These are phyloP conservation scores for Saccharomycopsis amapae DNA, from an alignment of 805 yeast genomes.

Conservation along the genomic window DNA sequence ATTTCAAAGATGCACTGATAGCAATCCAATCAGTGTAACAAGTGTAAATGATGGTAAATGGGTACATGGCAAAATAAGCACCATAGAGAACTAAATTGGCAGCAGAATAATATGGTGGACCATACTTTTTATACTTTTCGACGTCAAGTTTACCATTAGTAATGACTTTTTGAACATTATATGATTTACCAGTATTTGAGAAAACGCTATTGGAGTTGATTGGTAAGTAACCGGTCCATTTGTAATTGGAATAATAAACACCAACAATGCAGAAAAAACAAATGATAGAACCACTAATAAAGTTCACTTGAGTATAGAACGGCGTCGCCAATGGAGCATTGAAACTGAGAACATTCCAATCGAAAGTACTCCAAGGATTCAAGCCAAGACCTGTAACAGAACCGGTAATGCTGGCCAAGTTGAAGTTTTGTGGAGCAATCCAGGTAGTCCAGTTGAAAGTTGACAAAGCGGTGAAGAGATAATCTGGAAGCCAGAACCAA, in stretches of 20 bases:
- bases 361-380: constrained; percentile 48
- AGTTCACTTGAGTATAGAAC: constrained; percentile 31
- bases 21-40: constrained; percentile 39
- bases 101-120: constrained; percentile 62
- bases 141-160: constrained; percentile 40
- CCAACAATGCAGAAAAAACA: constrained; percentile 31
- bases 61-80: constrained; percentile 47
- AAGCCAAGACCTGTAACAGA: constrained; percentile 40
- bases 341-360: constrained; percentile 39
- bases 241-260: constrained; percentile 36
- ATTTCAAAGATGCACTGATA: constrained; percentile 33
- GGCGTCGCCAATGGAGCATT: constrained; percentile 38
- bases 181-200: constrained; percentile 44
- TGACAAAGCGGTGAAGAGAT: constrained; percentile 36
- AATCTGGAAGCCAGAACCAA: constrained; percentile 42
- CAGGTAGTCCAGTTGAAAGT: constrained; percentile 51
- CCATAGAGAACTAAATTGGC: constrained; percentile 55
- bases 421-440: constrained; percentile 46
- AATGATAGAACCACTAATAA: constrained; percentile 30
- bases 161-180: constrained; percentile 41
- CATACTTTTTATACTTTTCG: constrained; percentile 42
- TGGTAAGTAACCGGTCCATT: constrained; percentile 34
- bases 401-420: constrained; percentile 44
- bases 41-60: constrained; percentile 48
- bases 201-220: constrained; percentile 44